Percentiles rank a stretch among this genome's conserved stretches.
phyloP scores from a whole-genome alignment of 2,329 filamentous ascomycete species.

The Claviceps pusilla region DNA sequence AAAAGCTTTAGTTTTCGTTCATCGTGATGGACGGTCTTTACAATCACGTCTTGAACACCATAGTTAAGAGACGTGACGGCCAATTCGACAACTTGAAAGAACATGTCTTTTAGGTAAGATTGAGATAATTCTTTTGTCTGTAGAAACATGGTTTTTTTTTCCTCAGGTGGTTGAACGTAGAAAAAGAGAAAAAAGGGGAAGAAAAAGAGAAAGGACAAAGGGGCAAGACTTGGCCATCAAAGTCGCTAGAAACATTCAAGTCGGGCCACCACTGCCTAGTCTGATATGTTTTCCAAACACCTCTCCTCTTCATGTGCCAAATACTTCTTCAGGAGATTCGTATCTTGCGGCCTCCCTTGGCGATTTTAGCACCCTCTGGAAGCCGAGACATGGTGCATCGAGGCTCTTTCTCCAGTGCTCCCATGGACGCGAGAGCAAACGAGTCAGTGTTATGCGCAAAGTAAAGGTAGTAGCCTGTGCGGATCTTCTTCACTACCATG shows the following conservation, averaged over 20 bases:
- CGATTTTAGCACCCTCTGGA: conserved; percentile 34
- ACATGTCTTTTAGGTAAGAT: background rate
- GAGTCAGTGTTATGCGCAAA: conserved; percentile 94
- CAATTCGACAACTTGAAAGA: background rate
- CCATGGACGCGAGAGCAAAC: conserved; percentile 78
- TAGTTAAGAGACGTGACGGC: background rate
- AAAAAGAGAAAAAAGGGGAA: background rate
- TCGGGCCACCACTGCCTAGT: background rate
- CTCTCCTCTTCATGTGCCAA: background rate
- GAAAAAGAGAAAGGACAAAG: too few relatives aligned
- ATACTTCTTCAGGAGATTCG: conserved; percentile 14
- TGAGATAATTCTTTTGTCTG: background rate
- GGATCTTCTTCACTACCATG: conserved; percentile 74
- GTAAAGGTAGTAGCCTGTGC: conserved; percentile 64
- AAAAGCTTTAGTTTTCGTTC: background rate
- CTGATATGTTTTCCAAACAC: too few relatives aligned
- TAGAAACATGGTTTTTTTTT: background rate
- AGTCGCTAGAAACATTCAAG: background rate
- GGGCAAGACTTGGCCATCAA: background rate
- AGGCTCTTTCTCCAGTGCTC: conserved; percentile 58
- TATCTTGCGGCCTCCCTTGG: conserved; percentile 38
- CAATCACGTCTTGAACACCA: background rate
- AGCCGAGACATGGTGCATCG: conserved; percentile 79
- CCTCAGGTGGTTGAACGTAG: background rate
- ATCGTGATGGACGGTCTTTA: too few relatives aligned